These are phyloP conservation scores for Thelonectria blattea DNA, from an alignment of 2,329 filamentous ascomycete genomes.

Conservation along the genomic window DNA sequence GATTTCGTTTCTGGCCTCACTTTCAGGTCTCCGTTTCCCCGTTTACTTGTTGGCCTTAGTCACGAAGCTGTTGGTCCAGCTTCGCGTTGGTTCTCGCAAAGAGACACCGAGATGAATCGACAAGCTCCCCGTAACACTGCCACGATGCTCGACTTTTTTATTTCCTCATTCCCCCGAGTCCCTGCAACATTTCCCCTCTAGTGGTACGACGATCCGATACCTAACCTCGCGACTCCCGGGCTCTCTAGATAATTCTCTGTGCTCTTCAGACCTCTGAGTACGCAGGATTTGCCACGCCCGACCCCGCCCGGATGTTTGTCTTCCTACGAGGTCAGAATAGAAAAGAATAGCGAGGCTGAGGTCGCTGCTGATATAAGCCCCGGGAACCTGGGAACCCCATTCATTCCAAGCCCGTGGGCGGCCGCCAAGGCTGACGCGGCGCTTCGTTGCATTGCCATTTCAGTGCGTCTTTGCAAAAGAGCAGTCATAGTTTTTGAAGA, in stretches of 20 bases:
- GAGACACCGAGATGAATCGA: neutral
- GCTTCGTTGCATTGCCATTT: neutral
- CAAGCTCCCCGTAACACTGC: neutral
- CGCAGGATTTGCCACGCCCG: neutral
- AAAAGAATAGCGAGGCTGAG: constrained; percentile 6
- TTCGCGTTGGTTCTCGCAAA: neutral
- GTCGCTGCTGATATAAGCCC: constrained; percentile 14
- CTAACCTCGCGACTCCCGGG: neutral
- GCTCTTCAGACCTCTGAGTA: neutral
- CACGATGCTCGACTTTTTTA: neutral
- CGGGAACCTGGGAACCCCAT: neutral
- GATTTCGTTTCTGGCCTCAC: too few species aligned
- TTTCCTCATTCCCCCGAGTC: neutral
- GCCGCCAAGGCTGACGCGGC: constrained; percentile 17
- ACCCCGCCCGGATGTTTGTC: neutral
- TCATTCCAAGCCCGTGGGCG: constrained; percentile 7
- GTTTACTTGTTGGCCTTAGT: neutral
- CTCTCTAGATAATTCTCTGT: neutral
- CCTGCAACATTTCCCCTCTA: neutral
- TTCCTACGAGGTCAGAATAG: constrained; percentile 1
- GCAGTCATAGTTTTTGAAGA: neutral
- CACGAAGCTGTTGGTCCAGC: neutral
- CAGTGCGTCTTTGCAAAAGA: neutral
- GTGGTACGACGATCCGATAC: neutral
- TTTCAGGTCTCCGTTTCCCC: too few species aligned